Conservation (phyloP, 169 alveolate species). For the Cryptosporidium ryanae region DNA sequence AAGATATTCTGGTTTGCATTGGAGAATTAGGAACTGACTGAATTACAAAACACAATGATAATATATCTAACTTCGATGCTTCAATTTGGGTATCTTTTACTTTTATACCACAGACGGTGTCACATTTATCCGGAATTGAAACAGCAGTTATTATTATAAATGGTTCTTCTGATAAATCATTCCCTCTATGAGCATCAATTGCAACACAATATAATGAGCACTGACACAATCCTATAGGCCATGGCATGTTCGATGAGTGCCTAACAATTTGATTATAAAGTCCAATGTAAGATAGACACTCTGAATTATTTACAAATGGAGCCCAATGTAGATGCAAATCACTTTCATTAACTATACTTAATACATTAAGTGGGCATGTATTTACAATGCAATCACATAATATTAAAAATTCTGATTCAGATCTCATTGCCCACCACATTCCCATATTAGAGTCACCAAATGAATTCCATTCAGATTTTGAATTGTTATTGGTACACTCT, state of each 20-base stretch:
- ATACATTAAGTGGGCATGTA: conserved; percentile 44
- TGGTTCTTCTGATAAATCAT: conserved; percentile 23
- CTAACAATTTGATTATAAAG: conserved; percentile 60
- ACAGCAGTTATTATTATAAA: conserved; percentile 64
- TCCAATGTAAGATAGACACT: conserved; percentile 69
- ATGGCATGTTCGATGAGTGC: conserved; percentile 64
- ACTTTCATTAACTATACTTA: conserved; percentile 69
- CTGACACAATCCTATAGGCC: conserved; percentile 73
- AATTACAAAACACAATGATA: conserved; percentile 62
- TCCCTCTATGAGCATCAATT: conserved; percentile 29
- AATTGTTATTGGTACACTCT: not conserved
- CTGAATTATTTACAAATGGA: conserved; percentile 69
- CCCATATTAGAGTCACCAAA: conserved; percentile 62
- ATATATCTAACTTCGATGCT: conserved; percentile 61
- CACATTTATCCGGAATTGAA: conserved; percentile 67
- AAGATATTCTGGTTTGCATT: conserved; percentile 64
- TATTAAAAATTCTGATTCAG: conserved; percentile 49
- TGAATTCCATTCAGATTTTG: conserved; percentile 57
- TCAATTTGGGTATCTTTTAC: conserved; percentile 43
- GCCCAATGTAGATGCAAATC: conserved; percentile 68
- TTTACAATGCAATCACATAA: conserved; percentile 56
- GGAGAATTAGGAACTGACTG: conserved; percentile 37
- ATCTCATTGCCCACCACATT: conserved; percentile 73
- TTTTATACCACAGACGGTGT: conserved; percentile 69
- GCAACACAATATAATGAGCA: conserved; percentile 72